Evolutionary conservation across 106 monocot species (phyloP), one percentile per base, ranked within the genome.

Genomic region (Dendrobium chrysotoxum): DNA sequence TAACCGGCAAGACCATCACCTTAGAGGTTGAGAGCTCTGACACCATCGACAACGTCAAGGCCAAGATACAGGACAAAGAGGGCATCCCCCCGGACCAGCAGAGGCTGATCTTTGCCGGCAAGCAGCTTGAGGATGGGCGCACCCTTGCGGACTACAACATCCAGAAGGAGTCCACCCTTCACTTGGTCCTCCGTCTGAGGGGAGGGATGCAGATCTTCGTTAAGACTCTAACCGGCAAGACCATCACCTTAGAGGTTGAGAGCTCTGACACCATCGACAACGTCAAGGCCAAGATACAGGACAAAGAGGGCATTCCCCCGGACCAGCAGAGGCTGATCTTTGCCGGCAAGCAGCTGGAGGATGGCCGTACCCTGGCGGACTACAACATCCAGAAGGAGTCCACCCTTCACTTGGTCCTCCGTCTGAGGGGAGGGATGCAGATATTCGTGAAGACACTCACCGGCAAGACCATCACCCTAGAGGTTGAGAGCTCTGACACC

Each of bases 1-100:
- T 94, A 0, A 94, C 94, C 0, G 94, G 94, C 0, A 94, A 94
- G 86, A 94, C 94, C 0, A 94, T 94, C 65, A 94, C 94, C 7
- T 80, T 94, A 0, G 94, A 94, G 83, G 94, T 94, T 5, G 93
- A 93, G 86, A 87, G 86, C 18, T 91, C 91, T 0, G 93, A 93
- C 83, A 93, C 93, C 2, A 93, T 93, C 28, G 93, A 94, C 84
- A 94, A 94, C 26, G 93, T 94, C 0, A 94, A 94, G 75, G 93
- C 93, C 4, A 94, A 94, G 77, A 94, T 94, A 58, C 94, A 95
- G 77, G 94, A 95, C 75, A 95, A 95, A 83, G 95, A 95, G 80
- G 95, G 95, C 8, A 95, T 95, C 26, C 95, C 92, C 12, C 95
- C 95, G 25, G 95, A 95, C 72, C 95, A 95, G 90, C 95, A 95